A percentile compares a stretch with the other conserved stretches of the same genome.
Conservation (phyloP, 768 basidiomycete species). For the Coprinellus micaceus region DNA sequence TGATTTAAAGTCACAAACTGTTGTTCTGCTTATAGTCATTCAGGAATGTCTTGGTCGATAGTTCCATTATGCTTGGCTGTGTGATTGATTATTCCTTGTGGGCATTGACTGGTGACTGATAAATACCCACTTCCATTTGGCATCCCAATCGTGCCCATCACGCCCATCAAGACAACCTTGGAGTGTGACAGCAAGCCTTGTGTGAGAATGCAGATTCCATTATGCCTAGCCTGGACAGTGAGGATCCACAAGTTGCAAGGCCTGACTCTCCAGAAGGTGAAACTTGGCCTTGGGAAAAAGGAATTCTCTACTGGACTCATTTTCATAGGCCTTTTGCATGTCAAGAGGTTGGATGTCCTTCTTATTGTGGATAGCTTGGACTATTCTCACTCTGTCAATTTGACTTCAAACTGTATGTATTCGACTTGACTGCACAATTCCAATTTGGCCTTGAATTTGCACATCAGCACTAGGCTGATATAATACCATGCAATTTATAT, state of each 20-base stretch:
- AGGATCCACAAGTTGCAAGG: slow-evolving; percentile 79
- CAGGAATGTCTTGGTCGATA: too few relatives aligned
- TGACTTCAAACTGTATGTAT: too few relatives aligned
- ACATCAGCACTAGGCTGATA: too few relatives aligned
- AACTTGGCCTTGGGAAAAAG: slow-evolving; percentile 8
- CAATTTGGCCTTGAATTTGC: too few relatives aligned
- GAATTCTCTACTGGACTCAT: slow-evolving; percentile 9
- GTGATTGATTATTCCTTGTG: too few relatives aligned
- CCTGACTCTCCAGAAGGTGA: slow-evolving; percentile 47
- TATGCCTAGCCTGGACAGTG: slow-evolving; percentile 72
- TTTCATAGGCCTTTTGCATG: slow-evolving; percentile 8
- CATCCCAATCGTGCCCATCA: neutral
- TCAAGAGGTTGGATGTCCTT: slow-evolving; percentile 49
- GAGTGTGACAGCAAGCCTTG: neutral
- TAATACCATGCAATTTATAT: too few relatives aligned
- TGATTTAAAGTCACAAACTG: too few relatives aligned
- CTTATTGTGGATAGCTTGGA: neutral
- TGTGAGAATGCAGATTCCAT: slow-evolving; percentile 39
- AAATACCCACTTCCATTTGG: too few relatives aligned
- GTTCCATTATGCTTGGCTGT: too few relatives aligned
- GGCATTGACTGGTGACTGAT: too few relatives aligned
- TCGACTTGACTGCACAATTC: too few relatives aligned
- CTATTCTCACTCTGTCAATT: neutral
- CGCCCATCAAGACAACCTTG: neutral
- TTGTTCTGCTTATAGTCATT: too few relatives aligned